A percentile compares a stretch with the other conserved stretches of the same genome.
Conservation (phyloP, 345 rosid species). For the Gossypium raimondii region DNA sequence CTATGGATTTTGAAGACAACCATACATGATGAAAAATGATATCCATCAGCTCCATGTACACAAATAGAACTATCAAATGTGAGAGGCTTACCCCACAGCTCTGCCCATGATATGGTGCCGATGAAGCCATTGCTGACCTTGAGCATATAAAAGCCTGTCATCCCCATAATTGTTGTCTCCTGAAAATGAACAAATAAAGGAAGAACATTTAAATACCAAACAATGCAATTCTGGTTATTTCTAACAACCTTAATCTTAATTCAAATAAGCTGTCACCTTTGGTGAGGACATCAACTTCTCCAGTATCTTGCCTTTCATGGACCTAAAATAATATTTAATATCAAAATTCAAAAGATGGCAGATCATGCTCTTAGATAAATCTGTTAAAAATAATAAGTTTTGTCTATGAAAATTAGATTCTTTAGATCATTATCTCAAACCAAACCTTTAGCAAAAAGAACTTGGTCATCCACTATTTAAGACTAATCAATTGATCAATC, state of each 20-base stretch:
- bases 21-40: not conserved
- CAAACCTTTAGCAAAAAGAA: not conserved
- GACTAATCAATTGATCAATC: not conserved
- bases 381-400: not conserved
- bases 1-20: not conserved
- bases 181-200: constrained; percentile 21
- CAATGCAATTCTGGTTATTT: constrained; percentile 6
- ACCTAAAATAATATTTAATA: constrained; percentile 41
- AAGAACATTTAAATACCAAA: not conserved
- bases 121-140: constrained; percentile 86
- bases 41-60: not conserved
- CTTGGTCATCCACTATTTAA: not conserved
- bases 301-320: constrained; percentile 76
- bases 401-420: not conserved
- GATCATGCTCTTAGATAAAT: not conserved
- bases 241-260: constrained; percentile 4
- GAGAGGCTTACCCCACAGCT: constrained; percentile 67
- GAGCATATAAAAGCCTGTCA: constrained; percentile 81
- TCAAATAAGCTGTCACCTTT: constrained; percentile 54
- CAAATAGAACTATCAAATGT: not conserved
- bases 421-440: not conserved
- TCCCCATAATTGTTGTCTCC: constrained; percentile 81
- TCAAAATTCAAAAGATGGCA: constrained; percentile 4
- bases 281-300: constrained; percentile 90
- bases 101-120: constrained; percentile 84